Percentiles rank a stretch among this genome's conserved stretches.
Evolutionary conservation across 2,329 filamentous ascomycete genomes (phyloP).

Genomic region (Colletotrichum lini): DNA sequence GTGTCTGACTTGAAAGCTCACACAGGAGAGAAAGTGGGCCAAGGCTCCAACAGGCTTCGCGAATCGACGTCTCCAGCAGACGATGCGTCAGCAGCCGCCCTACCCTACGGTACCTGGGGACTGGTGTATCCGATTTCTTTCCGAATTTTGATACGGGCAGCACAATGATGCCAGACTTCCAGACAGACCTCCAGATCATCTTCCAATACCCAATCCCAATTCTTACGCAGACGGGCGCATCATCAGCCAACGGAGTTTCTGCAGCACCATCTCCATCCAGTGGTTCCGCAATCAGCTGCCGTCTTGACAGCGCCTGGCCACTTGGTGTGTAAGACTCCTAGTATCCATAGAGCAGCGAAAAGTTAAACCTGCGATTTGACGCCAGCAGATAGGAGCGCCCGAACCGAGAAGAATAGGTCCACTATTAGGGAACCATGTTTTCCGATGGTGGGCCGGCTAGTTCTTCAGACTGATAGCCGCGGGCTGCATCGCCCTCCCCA

Average conservation of each 20-base stretch:
- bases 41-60: slow-evolving; percentile 2
- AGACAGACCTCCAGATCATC: neutral
- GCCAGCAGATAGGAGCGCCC: slow-evolving; percentile 22
- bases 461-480: slow-evolving; percentile 22
- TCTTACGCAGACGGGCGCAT: neutral
- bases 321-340: slow-evolving; percentile 6
- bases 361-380: slow-evolving; percentile 18
- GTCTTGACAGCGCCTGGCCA: slow-evolving; percentile 1
- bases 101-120: no score
- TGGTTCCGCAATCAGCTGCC: neutral
- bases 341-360: neutral
- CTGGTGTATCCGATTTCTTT: neutral
- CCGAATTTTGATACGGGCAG: neutral
- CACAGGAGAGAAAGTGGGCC: slow-evolving; percentile 40
- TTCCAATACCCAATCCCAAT: neutral
- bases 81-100: slow-evolving; percentile 5
- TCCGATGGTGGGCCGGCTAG: slow-evolving; percentile 26
- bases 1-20: slow-evolving; percentile 38
- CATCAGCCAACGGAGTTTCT: neutral
- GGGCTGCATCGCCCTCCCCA: neutral
- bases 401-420: neutral
- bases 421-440: slow-evolving; percentile 1
- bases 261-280: neutral
- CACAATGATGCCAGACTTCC: neutral
- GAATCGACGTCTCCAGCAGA: slow-evolving; percentile 2